These are phyloP conservation scores for Centaurea solstitialis DNA, from an alignment of 129 eudicot genomes.

Conservation along the genomic window DNA sequence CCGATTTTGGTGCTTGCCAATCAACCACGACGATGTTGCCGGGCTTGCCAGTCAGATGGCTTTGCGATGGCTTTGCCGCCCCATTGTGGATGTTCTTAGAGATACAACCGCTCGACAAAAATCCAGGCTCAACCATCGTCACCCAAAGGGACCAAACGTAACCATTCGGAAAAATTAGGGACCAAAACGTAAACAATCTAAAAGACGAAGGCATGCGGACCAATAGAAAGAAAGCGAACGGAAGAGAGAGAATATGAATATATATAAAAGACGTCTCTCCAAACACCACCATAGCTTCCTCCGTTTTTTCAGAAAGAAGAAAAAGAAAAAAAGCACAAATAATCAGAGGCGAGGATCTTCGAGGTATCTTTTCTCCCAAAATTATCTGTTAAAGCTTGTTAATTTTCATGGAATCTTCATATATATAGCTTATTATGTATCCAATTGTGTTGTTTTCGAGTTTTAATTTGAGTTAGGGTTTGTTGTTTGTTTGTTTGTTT, in stretches of 20 bases:
- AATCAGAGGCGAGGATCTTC: slow-evolving; percentile 38
- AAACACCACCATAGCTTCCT: slow-evolving; percentile 16
- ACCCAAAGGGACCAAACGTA: background rate
- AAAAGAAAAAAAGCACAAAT: slow-evolving; percentile 15
- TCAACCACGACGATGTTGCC: too few relatives aligned
- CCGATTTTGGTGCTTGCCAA: too few relatives aligned
- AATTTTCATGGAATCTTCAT: background rate
- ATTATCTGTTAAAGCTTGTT: slow-evolving; percentile 2
- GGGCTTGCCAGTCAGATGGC: too few relatives aligned
- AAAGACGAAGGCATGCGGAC: slow-evolving; percentile 15
- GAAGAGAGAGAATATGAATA: slow-evolving; percentile 19
- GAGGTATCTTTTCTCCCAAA: slow-evolving; percentile 22
- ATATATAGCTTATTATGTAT: slow-evolving; percentile 10
- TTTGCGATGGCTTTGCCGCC: too few relatives aligned
- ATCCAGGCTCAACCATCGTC: too few relatives aligned
- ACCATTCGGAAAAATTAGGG: background rate
- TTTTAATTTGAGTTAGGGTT: slow-evolving; percentile 37
- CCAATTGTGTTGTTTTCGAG: slow-evolving; percentile 17
- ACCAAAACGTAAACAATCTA: background rate
- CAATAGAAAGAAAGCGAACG: slow-evolving; percentile 6
- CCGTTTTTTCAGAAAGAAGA: slow-evolving; percentile 25
- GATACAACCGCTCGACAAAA: too few relatives aligned
- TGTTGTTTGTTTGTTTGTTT: background rate
- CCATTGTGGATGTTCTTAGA: too few relatives aligned
- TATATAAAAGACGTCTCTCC: slow-evolving; percentile 18